Base-by-base conservation (phyloP, 2,329 filamentous ascomycete species). In the Phialophora verrucosa region DNA sequence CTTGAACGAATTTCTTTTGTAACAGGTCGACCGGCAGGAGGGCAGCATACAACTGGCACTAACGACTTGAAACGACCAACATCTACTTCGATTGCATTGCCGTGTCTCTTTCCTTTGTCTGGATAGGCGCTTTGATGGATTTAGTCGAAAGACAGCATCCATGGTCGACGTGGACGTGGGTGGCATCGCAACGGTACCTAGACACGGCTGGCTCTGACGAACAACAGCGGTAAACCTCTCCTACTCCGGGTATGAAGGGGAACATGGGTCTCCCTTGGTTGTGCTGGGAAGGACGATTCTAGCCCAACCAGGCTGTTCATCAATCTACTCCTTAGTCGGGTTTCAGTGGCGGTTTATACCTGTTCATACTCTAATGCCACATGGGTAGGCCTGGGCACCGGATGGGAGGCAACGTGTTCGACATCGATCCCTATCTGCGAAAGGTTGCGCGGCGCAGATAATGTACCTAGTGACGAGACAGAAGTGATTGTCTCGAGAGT, bases 1-100 rank as follows among this genome's bases (percentile, higher is more conserved):
- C 59, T 42, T 58, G 32, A 55, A 69, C 65, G 68, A 69, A 64
- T 69, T 67, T 67, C 65, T 59, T 69, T 67, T 69, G 59, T 65
- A 55, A 54, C 50, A 31, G 60, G 56, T 14, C 35, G 23, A 14
- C 29, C 57, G 60, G 42, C 54, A 54, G 31, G 60, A 51, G 53
- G 47, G 61, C 57, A 35, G 32, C 51, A 54, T 31, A 59, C 57
- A 59, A 47, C 25, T 63, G 47, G 60, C 44, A 58, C 38, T 67
- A 50, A 67, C 61, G 67, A 69, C 50, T 42, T 58, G 62, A 63
- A 58, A 66, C 50, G 63, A 27, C 54, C 55, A 38, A 49, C 38
- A 56, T 55, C 35, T 32, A 29, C 29, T 35, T 61, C 38, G 10
- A 53, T 20, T n/a, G 11, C 29, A 53, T 38, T 50, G 23, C 49